Base-by-base conservation (phyloP, 2,329 filamentous ascomycete genomes). In the Aspergillus tamarii region DNA sequence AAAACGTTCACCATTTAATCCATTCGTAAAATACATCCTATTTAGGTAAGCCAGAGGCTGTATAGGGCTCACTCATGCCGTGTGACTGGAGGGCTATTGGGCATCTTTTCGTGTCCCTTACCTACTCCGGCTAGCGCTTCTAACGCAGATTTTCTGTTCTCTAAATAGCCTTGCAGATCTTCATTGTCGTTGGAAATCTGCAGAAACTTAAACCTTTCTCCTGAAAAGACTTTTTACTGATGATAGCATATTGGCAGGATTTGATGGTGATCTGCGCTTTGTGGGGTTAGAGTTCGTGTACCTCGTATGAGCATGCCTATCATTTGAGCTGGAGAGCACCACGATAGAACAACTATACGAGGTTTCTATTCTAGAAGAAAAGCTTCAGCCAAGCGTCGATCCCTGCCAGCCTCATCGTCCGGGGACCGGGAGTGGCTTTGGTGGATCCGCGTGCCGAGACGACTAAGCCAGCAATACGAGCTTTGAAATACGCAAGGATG, bases 1-100 rank as follows among this genome's bases (percentile, higher is more conserved):
- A 14, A 2, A 10, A 12, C 6, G 3, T 41, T 4, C 36, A 41
- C 10, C 3, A 2, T 1, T 0, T 4, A 4, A 12, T 0, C 43
- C n/a, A 46, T 14, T 46, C 43, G 43, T 46, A 21, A 7, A 12
- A 46, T 46, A 4, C n/a, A 46, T 23, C 43, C n/a, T 23, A 14
- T 46, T 46, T 6, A 12, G 43, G 43, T 0, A 46, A 46, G 4
- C n/a, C 4, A 4, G 43, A 46, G n/a, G 43, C 10, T 46, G 43
- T 46, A 23, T 10, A 21, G 41, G 14, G 14, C 12, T 36, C 32
- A 14, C 11, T 34, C 39, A 10, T 19, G 39, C n/a, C 12, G 36
- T 39, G 36, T 39, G 5, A 5, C 36, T 16, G 36, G 14, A 8
- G 14, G 36, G 14, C 0, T 7, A 8, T 39, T 39, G 36, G 39